phyloP scores from a whole-genome alignment of 805 yeast genomes.

The Saturnispora galanensis region DNA sequence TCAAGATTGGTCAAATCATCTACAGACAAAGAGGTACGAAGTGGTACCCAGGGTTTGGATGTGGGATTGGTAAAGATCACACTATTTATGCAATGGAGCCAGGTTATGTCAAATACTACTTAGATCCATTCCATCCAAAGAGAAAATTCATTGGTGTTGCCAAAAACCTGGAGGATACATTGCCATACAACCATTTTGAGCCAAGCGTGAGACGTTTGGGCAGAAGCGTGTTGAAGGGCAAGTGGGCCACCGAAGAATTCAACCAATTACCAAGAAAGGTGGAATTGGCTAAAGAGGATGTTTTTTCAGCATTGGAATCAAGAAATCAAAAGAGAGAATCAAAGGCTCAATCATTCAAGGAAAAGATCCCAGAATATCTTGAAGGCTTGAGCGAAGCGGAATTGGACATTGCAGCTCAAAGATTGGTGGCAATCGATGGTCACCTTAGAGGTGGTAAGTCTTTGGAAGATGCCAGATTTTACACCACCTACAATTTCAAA shows the following conservation, averaged over 20 bases:
- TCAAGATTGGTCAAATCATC: constrained; percentile 75
- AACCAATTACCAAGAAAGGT: constrained; percentile 60
- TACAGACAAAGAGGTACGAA: constrained; percentile 93
- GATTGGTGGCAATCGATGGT: constrained; percentile 46
- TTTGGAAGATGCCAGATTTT: constrained; percentile 45
- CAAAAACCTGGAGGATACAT: constrained; percentile 44
- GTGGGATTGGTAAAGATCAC: constrained; percentile 85
- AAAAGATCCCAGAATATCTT: constrained; percentile 21
- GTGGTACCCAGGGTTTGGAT: constrained; percentile 90
- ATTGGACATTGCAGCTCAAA: constrained; percentile 32
- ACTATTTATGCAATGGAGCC: constrained; percentile 88
- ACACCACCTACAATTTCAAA: constrained; percentile 43
- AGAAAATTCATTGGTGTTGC: constrained; percentile 88
- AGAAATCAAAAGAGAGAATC: constrained; percentile 33
- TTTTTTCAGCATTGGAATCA: constrained; percentile 30
- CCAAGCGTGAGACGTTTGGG: constrained; percentile 86
- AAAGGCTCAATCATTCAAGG: constrained; percentile 23
- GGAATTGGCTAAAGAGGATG: constrained; percentile 42
- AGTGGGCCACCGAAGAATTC: constrained; percentile 49
- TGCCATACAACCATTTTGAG: constrained; percentile 88
- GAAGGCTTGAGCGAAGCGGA: constrained; percentile 24
- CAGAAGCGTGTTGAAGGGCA: constrained; percentile 41
- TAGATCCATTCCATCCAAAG: constrained; percentile 93
- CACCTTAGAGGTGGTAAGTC: constrained; percentile 51
- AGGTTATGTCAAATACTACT: constrained; percentile 83